Evolutionary conservation across 2,329 filamentous ascomycete species (phyloP).

Genomic region (Lecanicillium sp.): DNA sequence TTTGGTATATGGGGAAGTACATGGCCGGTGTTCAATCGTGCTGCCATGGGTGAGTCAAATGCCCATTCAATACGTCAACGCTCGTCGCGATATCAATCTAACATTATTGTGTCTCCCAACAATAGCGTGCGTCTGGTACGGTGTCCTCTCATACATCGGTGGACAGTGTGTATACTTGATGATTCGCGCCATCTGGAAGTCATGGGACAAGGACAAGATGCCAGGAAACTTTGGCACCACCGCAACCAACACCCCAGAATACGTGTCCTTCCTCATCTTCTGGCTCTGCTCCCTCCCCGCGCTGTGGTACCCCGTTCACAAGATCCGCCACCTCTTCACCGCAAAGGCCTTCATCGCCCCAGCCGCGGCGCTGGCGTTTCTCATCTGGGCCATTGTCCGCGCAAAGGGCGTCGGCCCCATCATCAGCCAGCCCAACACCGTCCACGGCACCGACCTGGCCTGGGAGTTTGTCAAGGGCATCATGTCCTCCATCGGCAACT

Average conservation of each 20-base stretch:
- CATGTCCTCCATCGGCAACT: conserved; percentile 87
- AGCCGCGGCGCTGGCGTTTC: conserved; percentile 73
- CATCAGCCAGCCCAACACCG: conserved; percentile 56
- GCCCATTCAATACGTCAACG: too few relatives aligned
- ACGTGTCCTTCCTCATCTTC: conserved; percentile 79
- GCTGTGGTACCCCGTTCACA: conserved; percentile 83
- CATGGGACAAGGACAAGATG: conserved; percentile 51
- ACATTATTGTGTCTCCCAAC: conserved; percentile 1
- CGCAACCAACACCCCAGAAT: conserved; percentile 68
- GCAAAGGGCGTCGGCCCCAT: conserved; percentile 81
- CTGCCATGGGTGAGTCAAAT: conserved; percentile 55
- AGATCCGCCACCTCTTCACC: conserved; percentile 84
- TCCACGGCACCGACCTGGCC: conserved; percentile 60
- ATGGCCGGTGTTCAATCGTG: conserved; percentile 84
- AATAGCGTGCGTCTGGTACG: conserved; percentile 74
- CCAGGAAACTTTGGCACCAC: conserved; percentile 60
- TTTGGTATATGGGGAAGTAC: conserved; percentile 87
- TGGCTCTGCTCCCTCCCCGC: conserved; percentile 75
- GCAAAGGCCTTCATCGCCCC: conserved; percentile 84
- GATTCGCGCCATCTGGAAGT: conserved; percentile 77
- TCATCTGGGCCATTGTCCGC: conserved; percentile 77
- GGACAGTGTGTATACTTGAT: conserved; percentile 80
- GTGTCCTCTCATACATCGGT: conserved; percentile 79
- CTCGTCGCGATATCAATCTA: conserved; percentile 5
- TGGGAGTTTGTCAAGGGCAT: conserved; percentile 82